A percentile compares a stretch with the other conserved stretches of the same genome.
Conservation (phyloP, 176 grass and related monocot genomes). For the Juncus inflexus region DNA sequence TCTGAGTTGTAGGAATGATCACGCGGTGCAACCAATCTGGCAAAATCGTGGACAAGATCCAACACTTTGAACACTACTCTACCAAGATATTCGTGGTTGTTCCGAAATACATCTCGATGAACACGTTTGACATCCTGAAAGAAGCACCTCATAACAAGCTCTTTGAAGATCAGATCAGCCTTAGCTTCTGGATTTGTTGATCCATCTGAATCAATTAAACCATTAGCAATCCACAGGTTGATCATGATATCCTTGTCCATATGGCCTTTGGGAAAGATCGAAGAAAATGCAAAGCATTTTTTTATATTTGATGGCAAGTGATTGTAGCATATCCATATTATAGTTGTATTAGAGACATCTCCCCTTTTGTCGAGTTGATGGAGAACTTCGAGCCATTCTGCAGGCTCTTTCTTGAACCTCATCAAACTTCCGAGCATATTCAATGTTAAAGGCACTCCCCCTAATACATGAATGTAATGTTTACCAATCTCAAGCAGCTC, state of each 20-base stretch:
- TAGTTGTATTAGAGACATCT: not conserved
- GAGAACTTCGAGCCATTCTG: constrained; percentile 13
- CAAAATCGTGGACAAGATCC: not conserved
- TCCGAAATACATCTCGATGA: too few species aligned
- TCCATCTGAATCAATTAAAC: constrained; percentile 7
- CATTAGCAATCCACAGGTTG: not conserved
- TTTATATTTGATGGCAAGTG: constrained; percentile 22
- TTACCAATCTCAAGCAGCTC: not conserved
- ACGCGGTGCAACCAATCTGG: too few species aligned
- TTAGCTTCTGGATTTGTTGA: not conserved
- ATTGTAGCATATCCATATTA: not conserved
- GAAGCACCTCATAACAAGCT: constrained; percentile 6
- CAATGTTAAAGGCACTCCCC: constrained; percentile 16
- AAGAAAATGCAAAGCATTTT: constrained; percentile 6
- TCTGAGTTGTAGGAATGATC: not conserved
- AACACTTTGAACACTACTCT: constrained; percentile 1
- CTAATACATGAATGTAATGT: not conserved
- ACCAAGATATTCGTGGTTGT: not conserved
- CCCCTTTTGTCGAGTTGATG: not conserved
- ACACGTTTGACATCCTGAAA: constrained; percentile 16
- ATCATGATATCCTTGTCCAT: constrained; percentile 13
- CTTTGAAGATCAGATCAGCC: not conserved
- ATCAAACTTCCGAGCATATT: constrained; percentile 16
- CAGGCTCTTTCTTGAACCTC: constrained; percentile 4
- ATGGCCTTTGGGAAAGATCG: not conserved